Conservation (phyloP, 2,329 filamentous ascomycete species). For the Lasiodiplodia gonubiensis region DNA sequence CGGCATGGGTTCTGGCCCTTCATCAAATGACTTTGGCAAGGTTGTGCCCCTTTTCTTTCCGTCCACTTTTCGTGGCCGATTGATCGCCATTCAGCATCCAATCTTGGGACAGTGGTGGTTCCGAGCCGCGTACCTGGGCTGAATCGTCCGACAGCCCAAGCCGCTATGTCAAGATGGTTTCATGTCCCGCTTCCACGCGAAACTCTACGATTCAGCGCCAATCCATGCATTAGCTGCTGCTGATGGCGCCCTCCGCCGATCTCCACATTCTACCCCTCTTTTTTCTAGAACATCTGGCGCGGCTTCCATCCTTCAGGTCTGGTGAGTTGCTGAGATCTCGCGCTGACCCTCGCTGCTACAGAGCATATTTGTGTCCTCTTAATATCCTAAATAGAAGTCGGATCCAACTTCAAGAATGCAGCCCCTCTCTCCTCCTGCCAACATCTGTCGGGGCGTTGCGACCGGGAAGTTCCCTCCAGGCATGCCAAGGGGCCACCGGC, state of each 20-base stretch:
- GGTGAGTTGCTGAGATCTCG: not conserved
- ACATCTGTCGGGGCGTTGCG: not conserved
- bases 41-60: slow-evolving; percentile 23
- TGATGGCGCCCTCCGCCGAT: slow-evolving; percentile 19
- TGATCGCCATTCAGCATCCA: slow-evolving; percentile 18
- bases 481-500: not conserved
- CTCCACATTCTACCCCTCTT: slow-evolving; percentile 21
- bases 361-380: not conserved
- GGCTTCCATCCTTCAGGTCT: slow-evolving; percentile 10
- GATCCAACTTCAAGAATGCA: not conserved
- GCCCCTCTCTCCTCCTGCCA: slow-evolving; percentile 2
- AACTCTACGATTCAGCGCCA: slow-evolving; percentile 32
- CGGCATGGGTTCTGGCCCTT: slow-evolving; percentile 27
- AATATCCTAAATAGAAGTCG: not conserved
- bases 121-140: slow-evolving; percentile 23
- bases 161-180: slow-evolving; percentile 37
- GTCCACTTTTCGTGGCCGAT: slow-evolving; percentile 26
- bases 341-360: not conserved
- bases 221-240: slow-evolving; percentile 19
- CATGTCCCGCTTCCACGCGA: slow-evolving; percentile 45
- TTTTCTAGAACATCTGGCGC: slow-evolving; percentile 21
- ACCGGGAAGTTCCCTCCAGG: slow-evolving; percentile 7
- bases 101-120: slow-evolving; percentile 28
- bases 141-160: slow-evolving; percentile 31
- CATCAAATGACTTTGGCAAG: slow-evolving; percentile 26